Base-by-base conservation (phyloP, 768 basidiomycete genomes). In the Naganishia kalamii region DNA sequence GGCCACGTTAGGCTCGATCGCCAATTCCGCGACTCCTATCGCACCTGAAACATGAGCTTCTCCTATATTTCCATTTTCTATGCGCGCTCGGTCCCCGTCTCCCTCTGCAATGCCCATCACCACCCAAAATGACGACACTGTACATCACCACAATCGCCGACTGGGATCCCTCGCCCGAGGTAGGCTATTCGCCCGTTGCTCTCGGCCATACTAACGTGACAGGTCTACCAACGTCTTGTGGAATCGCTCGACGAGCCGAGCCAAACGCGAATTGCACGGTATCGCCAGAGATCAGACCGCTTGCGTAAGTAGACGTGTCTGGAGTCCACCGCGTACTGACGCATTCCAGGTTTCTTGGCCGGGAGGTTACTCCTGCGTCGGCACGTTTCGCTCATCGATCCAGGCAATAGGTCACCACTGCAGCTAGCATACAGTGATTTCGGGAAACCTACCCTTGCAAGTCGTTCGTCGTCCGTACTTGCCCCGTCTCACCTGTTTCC, bases 131-230 rank as follows among this genome's bases (percentile, higher is more conserved):
- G 54, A 12, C 40, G 25, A n/a, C 33, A 23, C 21, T 57, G 3
- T 37, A 57, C 33, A 40, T 40, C 21, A 35, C 54, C 17, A 37
- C 23, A 4, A 33, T 57, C n/a, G 37, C 23, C 17, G 27, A 35
- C 23, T 57, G 54, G 54, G 37, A 57, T 11, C 54, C 54, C 10
- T 25, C 54, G 37, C 29, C 4, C 23, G 54, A 57, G 33, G 54
- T 57, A 27, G 21, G 54, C 10, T 57, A 5, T 44, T n/a, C 23
- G 37, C 11, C 19, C 19, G 13, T 25, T 40, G 35, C n/a, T 13
- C 5, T 57, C 7, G 12, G 10, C 23, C 11, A 23, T 33, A 37
- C 51, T 52, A 6, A 52, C 15, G n/a, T 21, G 37, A 19, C 23
- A 57, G 54, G 23, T 40, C 3, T 57, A 57, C 27, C 33, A 41